A percentile compares a stretch with the other conserved stretches of the same genome.
Conservation (phyloP, 257 asterid genomes). For the Avicennia marina region DNA sequence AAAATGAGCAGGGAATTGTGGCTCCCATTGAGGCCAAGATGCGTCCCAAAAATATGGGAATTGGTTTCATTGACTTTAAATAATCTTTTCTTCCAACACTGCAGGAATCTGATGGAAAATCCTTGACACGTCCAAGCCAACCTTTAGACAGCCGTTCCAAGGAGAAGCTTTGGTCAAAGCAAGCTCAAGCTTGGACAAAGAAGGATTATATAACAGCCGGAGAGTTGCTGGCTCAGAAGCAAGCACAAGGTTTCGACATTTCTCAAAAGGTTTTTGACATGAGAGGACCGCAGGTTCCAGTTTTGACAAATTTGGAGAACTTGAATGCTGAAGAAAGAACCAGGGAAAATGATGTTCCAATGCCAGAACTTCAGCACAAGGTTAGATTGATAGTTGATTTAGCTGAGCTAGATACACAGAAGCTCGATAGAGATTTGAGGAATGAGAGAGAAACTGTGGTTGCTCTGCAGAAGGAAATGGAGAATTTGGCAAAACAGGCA, state of each 20-base stretch:
- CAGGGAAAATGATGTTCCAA: conserved; percentile 67
- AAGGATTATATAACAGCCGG: conserved; percentile 72
- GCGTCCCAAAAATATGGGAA: conserved; percentile 87
- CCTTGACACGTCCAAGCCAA: conserved; percentile 32
- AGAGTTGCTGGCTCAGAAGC: conserved; percentile 68
- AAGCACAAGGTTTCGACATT: conserved; percentile 68
- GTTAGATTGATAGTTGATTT: conserved; percentile 64
- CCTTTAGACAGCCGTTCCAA: conserved; percentile 36
- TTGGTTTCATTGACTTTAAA: conserved; percentile 83
- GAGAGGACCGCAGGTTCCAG: conserved; percentile 98
- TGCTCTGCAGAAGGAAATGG: conserved; percentile 78
- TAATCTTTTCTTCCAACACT: conserved; percentile 42
- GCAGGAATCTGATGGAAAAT: conserved; percentile 41
- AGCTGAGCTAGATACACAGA: conserved; percentile 76
- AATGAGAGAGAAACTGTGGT: conserved; percentile 87
- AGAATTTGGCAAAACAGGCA: conserved; percentile 59
- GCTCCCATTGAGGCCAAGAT: conserved; percentile 77
- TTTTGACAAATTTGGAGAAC: conserved; percentile 78
- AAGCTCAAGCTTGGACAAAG: conserved; percentile 46
- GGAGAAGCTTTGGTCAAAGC: conserved; percentile 78
- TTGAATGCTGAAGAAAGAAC: conserved; percentile 78
- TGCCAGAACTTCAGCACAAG: conserved; percentile 97
- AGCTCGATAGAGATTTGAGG: conserved; percentile 67
- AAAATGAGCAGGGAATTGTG: conserved; percentile 69
- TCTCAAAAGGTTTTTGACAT: conserved; percentile 86